A percentile compares a stretch with the other conserved stretches of the same genome.
These are phyloP conservation scores for Prosopis cineraria DNA, from an alignment of 306 rosid genomes.

Conservation along the genomic window DNA sequence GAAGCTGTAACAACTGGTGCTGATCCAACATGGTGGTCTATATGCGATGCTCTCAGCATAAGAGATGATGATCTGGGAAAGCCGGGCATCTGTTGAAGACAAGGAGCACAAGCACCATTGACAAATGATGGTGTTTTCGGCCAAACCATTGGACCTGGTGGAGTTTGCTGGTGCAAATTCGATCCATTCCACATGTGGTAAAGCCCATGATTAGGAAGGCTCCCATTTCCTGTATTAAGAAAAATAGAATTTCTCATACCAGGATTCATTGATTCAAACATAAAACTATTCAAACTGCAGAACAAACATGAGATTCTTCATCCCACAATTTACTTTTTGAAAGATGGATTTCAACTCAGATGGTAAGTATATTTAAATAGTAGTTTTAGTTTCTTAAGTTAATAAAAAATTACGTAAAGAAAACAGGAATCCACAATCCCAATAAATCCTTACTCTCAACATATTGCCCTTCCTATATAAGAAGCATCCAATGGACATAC, in stretches of 20 bases:
- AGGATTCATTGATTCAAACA: slow-evolving; percentile 24
- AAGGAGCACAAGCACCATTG: slow-evolving; percentile 55
- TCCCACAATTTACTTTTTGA: slow-evolving; percentile 22
- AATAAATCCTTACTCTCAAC: not conserved
- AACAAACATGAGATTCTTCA: slow-evolving; percentile 17
- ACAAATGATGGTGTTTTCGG: slow-evolving; percentile 71
- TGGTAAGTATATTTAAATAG: slow-evolving; percentile 16
- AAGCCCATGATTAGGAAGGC: slow-evolving; percentile 56
- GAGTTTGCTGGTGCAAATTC: slow-evolving; percentile 67
- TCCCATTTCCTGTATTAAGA: slow-evolving; percentile 57
- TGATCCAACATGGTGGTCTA: slow-evolving; percentile 75
- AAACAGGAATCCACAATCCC: not conserved
- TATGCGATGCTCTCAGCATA: slow-evolving; percentile 57
- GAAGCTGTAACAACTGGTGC: slow-evolving; percentile 80
- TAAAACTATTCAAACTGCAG: slow-evolving; percentile 22
- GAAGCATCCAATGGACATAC: slow-evolving; percentile 38
- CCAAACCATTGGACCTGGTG: slow-evolving; percentile 61
- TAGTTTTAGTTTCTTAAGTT: slow-evolving; percentile 8
- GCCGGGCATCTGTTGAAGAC: slow-evolving; percentile 60
- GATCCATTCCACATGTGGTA: slow-evolving; percentile 65
- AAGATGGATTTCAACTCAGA: slow-evolving; percentile 8
- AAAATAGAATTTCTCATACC: not conserved
- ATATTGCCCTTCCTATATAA: not conserved
- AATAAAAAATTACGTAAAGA: not conserved
- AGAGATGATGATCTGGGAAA: slow-evolving; percentile 65